A percentile compares a stretch with the other conserved stretches of the same genome.
Conservation (phyloP, 2,329 filamentous ascomycete genomes). For the Magnaporthales sp. region DNA sequence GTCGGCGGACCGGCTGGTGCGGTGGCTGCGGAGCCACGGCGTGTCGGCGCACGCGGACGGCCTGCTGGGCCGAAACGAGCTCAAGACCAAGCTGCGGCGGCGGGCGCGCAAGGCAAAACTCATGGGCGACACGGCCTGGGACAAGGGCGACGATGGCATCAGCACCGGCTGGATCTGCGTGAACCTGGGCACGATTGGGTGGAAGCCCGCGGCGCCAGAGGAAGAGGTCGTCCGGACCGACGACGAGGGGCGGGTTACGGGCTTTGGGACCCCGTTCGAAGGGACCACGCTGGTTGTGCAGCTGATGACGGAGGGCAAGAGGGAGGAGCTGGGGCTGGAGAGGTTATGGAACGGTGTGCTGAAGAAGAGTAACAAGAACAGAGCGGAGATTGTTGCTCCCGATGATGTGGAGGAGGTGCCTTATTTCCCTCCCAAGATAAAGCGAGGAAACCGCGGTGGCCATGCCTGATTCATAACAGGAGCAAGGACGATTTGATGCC, state of each 20-base stretch:
- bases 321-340: conserved; percentile 45
- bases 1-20: conserved; percentile 78
- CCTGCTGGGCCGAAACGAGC: conserved; percentile 77
- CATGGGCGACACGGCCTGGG: conserved; percentile 56
- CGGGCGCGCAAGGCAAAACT: conserved; percentile 76
- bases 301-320: conserved; percentile 45
- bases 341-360: conserved; percentile 38
- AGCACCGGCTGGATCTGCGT: conserved; percentile 95
- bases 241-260: conserved; percentile 54
- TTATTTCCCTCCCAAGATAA: neutral
- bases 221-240: conserved; percentile 28
- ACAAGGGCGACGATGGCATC: conserved; percentile 68
- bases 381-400: conserved; percentile 1
- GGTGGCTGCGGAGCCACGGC: conserved; percentile 72
- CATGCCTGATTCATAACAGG: neutral
- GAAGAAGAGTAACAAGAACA: conserved; percentile 16
- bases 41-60: conserved; percentile 77
- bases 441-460: neutral
- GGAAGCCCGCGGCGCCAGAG: conserved; percentile 31
- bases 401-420: neutral
- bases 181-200: conserved; percentile 66
- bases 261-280: conserved; percentile 54
- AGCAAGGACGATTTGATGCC: neutral
- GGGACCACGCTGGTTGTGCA: conserved; percentile 49
- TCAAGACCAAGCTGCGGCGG: conserved; percentile 77